Conservation (phyloP, 176 grass and related monocot species). For the Otatea glauca region DNA sequence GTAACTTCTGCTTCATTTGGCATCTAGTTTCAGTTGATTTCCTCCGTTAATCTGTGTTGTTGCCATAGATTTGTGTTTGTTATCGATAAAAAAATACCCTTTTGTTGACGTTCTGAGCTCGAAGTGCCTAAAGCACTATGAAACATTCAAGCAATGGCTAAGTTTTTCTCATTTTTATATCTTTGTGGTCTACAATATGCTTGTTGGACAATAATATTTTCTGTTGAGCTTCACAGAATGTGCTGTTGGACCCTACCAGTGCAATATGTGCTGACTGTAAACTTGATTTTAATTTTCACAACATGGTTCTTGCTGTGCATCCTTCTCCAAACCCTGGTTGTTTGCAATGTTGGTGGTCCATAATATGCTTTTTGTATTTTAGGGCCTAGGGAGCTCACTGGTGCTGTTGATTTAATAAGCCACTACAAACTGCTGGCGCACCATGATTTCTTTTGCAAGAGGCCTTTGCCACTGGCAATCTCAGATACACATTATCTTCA, state of each 20-base stretch:
- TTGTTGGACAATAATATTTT: constrained; percentile 21
- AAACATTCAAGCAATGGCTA: not conserved
- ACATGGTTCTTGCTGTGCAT: constrained; percentile 12
- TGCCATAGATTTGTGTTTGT: not conserved
- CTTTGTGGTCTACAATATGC: constrained; percentile 6
- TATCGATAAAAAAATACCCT: constrained; percentile 11
- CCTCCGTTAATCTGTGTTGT: not conserved
- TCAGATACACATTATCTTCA: constrained; percentile 96
- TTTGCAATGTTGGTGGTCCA: not conserved
- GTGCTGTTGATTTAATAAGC: constrained; percentile 89
- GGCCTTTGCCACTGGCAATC: constrained; percentile 70
- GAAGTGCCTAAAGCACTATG: not conserved
- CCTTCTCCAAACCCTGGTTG: not conserved
- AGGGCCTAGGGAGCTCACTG: constrained; percentile 91
- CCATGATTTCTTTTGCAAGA: constrained; percentile 99
- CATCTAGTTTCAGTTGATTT: constrained; percentile 14
- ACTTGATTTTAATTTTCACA: constrained; percentile 8
- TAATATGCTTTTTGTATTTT: constrained; percentile 37
- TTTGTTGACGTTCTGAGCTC: not conserved
- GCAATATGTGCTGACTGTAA: not conserved
- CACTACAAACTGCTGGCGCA: constrained; percentile 79
- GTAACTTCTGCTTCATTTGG: not conserved
- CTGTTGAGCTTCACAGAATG: not conserved
- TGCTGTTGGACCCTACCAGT: not conserved
- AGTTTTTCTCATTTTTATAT: not conserved